A percentile compares a stretch with the other conserved stretches of the same genome.
These are phyloP conservation scores for Phytophthora nicotianae DNA, from an alignment of 352 stramenopile genomes.

Conservation along the genomic window DNA sequence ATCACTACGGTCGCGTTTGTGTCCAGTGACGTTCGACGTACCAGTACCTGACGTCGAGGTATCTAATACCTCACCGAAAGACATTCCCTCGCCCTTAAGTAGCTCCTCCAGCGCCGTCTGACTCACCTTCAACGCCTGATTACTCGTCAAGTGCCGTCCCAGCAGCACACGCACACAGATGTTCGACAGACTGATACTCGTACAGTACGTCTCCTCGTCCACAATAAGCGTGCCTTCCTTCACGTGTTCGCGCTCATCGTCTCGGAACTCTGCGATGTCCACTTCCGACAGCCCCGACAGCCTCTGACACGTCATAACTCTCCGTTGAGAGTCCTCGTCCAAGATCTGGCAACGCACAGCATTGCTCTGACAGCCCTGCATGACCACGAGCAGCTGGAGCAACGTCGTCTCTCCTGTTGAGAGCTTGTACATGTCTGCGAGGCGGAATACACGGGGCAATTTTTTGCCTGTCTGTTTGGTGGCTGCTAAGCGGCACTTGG, in stretches of 20 bases:
- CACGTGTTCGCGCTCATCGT: conserved; percentile 85
- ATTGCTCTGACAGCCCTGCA: conserved; percentile 87
- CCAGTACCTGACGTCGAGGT: conserved; percentile 8
- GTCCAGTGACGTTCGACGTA: conserved; percentile 7
- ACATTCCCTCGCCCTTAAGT: conserved; percentile 73
- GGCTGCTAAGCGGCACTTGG: conserved; percentile 50
- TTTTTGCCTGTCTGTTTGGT: conserved; percentile 43
- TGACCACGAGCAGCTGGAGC: conserved; percentile 81
- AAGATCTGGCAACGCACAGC: conserved; percentile 85
- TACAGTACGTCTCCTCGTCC: conserved; percentile 84
- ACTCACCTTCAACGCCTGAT: conserved; percentile 86
- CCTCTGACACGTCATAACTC: conserved; percentile 76
- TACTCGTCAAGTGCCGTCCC: conserved; percentile 73
- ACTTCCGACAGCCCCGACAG: conserved; percentile 86
- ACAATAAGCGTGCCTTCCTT: conserved; percentile 88
- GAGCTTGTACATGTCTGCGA: conserved; percentile 78
- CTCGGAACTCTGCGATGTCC: conserved; percentile 84
- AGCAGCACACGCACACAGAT: conserved; percentile 85
- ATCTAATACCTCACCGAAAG: conserved; percentile 67
- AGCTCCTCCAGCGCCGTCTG: conserved; percentile 84
- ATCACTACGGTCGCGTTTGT: conserved; percentile 34
- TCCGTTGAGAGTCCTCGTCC: conserved; percentile 80
- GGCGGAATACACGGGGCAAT: conserved; percentile 70
- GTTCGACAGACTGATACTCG: conserved; percentile 76
- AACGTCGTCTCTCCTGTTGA: conserved; percentile 75